Evolutionary conservation across 805 yeast species (phyloP).

Genomic region (Candida pseudofarinosa): DNA sequence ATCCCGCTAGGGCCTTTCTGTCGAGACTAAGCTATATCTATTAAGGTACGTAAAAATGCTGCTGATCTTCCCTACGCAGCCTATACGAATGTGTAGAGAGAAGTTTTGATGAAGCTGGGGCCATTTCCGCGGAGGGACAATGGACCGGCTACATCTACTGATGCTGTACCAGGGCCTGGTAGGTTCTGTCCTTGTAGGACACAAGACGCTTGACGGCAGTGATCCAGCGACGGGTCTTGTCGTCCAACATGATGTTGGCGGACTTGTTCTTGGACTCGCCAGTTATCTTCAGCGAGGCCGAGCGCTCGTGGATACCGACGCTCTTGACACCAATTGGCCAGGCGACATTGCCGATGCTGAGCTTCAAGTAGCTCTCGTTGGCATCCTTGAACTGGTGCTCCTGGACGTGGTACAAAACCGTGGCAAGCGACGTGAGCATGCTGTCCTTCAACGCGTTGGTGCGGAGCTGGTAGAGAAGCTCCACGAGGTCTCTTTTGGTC

Average conservation of each 20-base stretch:
- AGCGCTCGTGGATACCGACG: slow-evolving; percentile 76
- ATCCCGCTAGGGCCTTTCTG: too few relatives aligned
- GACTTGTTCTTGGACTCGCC: slow-evolving; percentile 39
- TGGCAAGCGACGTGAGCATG: slow-evolving; percentile 51
- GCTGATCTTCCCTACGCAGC: too few relatives aligned
- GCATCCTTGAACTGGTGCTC: slow-evolving; percentile 46
- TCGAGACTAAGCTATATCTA: too few relatives aligned
- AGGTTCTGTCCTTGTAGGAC: slow-evolving; percentile 42
- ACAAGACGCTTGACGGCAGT: slow-evolving; percentile 69
- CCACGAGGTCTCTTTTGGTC: slow-evolving; percentile 45
- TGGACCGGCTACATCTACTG: not conserved
- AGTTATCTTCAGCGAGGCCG: slow-evolving; percentile 55
- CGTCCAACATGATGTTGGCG: slow-evolving; percentile 79
- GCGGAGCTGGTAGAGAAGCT: slow-evolving; percentile 42
- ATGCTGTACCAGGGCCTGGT: not conserved
- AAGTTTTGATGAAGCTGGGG: too few relatives aligned
- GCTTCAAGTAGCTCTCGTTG: slow-evolving; percentile 63
- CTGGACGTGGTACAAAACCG: slow-evolving; percentile 62
- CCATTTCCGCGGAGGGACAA: too few relatives aligned
- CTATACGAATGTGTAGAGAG: too few relatives aligned
- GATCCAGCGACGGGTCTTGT: slow-evolving; percentile 71
- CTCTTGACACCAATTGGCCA: slow-evolving; percentile 88
- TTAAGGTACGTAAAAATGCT: too few relatives aligned
- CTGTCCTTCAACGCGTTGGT: slow-evolving; percentile 37
- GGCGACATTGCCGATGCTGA: slow-evolving; percentile 83